These are phyloP conservation scores for Xanthoconium stramineum DNA, from an alignment of 768 basidiomycete genomes.

Conservation along the genomic window DNA sequence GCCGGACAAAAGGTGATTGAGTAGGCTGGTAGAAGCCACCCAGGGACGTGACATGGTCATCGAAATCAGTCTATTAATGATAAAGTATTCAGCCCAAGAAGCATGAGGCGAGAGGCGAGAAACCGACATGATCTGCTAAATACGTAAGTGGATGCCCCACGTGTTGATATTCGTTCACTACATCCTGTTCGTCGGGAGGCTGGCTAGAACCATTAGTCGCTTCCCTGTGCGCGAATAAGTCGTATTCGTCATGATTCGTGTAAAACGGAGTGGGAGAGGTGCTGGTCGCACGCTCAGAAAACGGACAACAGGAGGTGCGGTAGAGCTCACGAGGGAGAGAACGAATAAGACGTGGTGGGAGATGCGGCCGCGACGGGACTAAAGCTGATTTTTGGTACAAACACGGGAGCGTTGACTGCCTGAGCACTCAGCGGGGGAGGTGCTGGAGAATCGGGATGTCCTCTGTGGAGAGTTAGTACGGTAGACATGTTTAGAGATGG, in stretches of 20 bases:
- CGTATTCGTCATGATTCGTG: conserved; percentile 38
- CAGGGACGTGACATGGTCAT: conserved; percentile 23
- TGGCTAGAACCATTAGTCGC: conserved; percentile 6
- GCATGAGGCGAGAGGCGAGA: background rate
- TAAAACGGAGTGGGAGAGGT: conserved; percentile 29
- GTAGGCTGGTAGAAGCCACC: conserved; percentile 39
- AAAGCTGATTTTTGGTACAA: conserved; percentile 69
- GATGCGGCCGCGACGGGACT: conserved; percentile 27
- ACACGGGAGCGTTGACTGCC: conserved; percentile 81
- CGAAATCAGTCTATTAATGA: conserved; percentile 26
- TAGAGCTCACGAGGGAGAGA: conserved; percentile 28
- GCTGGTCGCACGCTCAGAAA: conserved; percentile 17
- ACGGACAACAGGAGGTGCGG: background rate
- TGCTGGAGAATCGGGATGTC: conserved; percentile 44
- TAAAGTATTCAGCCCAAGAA: background rate
- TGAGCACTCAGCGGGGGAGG: conserved; percentile 49
- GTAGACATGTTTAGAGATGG: background rate
- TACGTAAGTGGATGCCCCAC: conserved; percentile 20
- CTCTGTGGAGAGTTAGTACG: conserved; percentile 24
- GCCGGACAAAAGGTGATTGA: conserved; percentile 53
- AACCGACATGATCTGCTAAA: conserved; percentile 20
- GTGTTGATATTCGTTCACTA: conserved; percentile 21
- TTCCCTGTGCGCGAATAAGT: conserved; percentile 23
- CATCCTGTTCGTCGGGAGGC: conserved; percentile 15
- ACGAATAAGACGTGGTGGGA: conserved; percentile 24